A percentile compares a stretch with the other conserved stretches of the same genome.
Conservation (phyloP, 805 yeast genomes). For the Ogataea salicorniae region DNA sequence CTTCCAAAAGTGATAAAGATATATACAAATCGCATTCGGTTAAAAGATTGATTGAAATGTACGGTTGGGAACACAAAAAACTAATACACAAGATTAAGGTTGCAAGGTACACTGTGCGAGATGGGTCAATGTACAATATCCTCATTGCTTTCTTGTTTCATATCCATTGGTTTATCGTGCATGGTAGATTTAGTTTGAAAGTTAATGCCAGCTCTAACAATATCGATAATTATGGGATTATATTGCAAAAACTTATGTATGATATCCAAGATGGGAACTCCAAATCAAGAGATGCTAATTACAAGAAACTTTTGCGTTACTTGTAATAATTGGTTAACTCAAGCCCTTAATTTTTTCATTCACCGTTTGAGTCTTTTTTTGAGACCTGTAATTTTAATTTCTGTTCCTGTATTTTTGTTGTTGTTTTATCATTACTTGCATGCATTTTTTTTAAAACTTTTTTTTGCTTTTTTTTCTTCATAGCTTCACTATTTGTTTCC, state of each 20-base stretch:
- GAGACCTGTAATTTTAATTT: background rate
- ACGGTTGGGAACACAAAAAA: constrained; percentile 26
- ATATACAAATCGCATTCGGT: constrained; percentile 24
- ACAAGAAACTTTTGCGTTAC: constrained; percentile 7
- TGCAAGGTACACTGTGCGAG: constrained; percentile 16
- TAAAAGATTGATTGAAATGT: constrained; percentile 27
- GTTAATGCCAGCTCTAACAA: constrained; percentile 17
- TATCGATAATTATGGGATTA: constrained; percentile 23
- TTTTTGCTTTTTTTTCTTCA: too few relatives aligned
- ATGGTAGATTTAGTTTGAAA: constrained; percentile 18
- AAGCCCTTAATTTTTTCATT: background rate
- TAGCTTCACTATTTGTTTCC: too few relatives aligned
- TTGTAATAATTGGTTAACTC: constrained; percentile 1
- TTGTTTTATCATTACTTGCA: too few relatives aligned
- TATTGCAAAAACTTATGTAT: constrained; percentile 27
- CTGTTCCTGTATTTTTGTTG: background rate
- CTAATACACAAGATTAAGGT: constrained; percentile 21
- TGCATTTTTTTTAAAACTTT: too few relatives aligned
- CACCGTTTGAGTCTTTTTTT: background rate
- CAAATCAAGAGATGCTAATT: constrained; percentile 10
- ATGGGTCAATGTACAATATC: constrained; percentile 21
- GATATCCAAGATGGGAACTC: constrained; percentile 14
- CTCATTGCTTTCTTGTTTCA: constrained; percentile 23
- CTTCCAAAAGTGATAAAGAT: constrained; percentile 22
- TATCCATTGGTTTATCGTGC: constrained; percentile 24